phyloP scores from a whole-genome alignment of 805 yeast genomes.

The Yarrowia bubula region DNA sequence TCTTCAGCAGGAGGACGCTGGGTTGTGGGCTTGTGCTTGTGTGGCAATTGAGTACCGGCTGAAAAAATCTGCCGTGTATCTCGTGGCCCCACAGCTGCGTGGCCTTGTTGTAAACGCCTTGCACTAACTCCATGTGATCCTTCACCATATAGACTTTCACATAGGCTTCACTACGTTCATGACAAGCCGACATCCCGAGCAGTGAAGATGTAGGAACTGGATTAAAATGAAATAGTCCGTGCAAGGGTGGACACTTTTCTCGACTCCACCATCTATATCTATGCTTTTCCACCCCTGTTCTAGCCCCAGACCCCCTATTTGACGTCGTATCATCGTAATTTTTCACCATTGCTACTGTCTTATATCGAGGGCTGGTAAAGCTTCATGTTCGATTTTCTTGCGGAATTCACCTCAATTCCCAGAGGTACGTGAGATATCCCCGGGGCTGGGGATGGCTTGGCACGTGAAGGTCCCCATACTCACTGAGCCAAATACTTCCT shows the following conservation, averaged over 20 bases:
- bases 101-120: neutral
- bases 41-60: too few species aligned
- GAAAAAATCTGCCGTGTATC: neutral
- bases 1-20: neutral
- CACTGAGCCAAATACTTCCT: neutral
- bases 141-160: neutral
- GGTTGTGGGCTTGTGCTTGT: too few species aligned
- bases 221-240: too few species aligned
- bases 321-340: too few species aligned
- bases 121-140: constrained; percentile 21
- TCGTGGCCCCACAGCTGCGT: neutral
- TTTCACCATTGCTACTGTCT: constrained; percentile 5
- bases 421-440: neutral
- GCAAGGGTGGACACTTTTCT: too few species aligned
- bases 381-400: neutral
- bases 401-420: neutral
- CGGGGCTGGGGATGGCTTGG: neutral
- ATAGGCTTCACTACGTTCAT: neutral
- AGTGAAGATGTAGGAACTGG: too few species aligned
- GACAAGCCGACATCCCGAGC: neutral
- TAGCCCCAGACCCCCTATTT: too few species aligned
- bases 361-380: constrained; percentile 8
- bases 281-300: too few species aligned
- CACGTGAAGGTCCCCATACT: neutral
- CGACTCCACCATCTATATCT: too few species aligned